phyloP scores from a whole-genome alignment of 371 early-diverging fungal species.

The Fennellomyces sp. region DNA sequence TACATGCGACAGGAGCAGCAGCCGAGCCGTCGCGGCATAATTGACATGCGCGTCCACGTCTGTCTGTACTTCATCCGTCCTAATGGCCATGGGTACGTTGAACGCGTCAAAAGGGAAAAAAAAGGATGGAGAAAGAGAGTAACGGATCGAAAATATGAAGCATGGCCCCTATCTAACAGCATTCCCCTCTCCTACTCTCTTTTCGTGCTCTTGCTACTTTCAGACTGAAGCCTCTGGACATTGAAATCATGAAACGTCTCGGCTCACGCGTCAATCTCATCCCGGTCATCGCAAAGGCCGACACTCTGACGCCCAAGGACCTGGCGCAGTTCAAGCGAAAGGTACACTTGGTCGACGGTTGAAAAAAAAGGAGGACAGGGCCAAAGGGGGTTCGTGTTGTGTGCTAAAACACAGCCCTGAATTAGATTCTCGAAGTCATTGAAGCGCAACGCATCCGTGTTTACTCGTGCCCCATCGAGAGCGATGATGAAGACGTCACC shows the following conservation, averaged over 20 bases:
- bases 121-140: not conserved
- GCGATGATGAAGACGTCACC: slow-evolving; percentile 80
- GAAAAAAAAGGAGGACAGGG: not conserved
- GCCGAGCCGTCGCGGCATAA: slow-evolving; percentile 54
- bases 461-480: slow-evolving; percentile 77
- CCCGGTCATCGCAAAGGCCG: slow-evolving; percentile 77
- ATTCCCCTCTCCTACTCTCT: not conserved
- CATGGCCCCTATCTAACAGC: not conserved
- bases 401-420: not conserved
- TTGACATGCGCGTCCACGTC: slow-evolving; percentile 85
- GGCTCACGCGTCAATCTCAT: slow-evolving; percentile 85
- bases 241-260: slow-evolving; percentile 87
- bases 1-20: slow-evolving; percentile 82
- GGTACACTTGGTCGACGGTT: too few relatives aligned
- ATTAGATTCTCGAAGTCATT: slow-evolving; percentile 73
- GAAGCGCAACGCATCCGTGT: slow-evolving; percentile 73
- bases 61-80: slow-evolving; percentile 95
- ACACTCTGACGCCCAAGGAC: slow-evolving; percentile 76
- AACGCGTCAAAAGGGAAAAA: not conserved
- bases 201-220: slow-evolving; percentile 15
- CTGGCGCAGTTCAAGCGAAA: slow-evolving; percentile 78
- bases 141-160: too few relatives aligned
- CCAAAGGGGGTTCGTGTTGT: not conserved
- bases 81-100: slow-evolving; percentile 79
- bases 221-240: slow-evolving; percentile 86